phyloP scores from a whole-genome alignment of 306 rosid genomes.

The Cicer yamashitae region DNA sequence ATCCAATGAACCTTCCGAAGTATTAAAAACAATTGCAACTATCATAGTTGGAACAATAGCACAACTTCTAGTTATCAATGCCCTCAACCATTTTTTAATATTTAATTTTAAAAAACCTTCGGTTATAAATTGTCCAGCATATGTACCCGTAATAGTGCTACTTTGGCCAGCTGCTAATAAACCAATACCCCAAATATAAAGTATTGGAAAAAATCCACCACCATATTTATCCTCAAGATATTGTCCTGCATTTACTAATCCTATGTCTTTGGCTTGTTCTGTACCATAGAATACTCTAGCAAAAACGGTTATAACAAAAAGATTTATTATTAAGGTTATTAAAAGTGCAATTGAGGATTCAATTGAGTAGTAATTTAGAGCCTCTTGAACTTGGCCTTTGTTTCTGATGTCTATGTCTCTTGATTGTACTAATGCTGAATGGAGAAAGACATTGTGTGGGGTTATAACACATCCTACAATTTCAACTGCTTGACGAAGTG shows the following conservation, averaged over 20 bases:
- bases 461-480: conserved; percentile 57
- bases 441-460: conserved; percentile 60
- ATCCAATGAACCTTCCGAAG: conserved; percentile 72
- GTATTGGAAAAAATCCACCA: conserved; percentile 69
- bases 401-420: conserved; percentile 51
- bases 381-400: conserved; percentile 66
- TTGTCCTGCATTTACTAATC: conserved; percentile 76
- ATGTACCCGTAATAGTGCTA: conserved; percentile 68
- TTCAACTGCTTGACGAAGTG: conserved; percentile 60
- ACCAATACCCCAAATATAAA: conserved; percentile 79
- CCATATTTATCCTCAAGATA: conserved; percentile 70
- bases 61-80: conserved; percentile 71
- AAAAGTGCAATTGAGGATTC: conserved; percentile 70
- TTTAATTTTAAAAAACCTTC: conserved; percentile 70
- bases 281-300: conserved; percentile 70
- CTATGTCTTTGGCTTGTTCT: conserved; percentile 61
- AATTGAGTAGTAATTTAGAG: conserved; percentile 72
- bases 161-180: conserved; percentile 80
- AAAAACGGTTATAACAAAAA: conserved; percentile 67
- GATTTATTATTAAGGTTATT: conserved; percentile 65
- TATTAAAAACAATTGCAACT: conserved; percentile 67
- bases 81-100: conserved; percentile 76
- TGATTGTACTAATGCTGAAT: conserved; percentile 59
- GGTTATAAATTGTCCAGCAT: conserved; percentile 77
- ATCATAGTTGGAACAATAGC: conserved; percentile 82